phyloP scores from a whole-genome alignment of 768 basidiomycete genomes.

The Hydnum rufescens region DNA sequence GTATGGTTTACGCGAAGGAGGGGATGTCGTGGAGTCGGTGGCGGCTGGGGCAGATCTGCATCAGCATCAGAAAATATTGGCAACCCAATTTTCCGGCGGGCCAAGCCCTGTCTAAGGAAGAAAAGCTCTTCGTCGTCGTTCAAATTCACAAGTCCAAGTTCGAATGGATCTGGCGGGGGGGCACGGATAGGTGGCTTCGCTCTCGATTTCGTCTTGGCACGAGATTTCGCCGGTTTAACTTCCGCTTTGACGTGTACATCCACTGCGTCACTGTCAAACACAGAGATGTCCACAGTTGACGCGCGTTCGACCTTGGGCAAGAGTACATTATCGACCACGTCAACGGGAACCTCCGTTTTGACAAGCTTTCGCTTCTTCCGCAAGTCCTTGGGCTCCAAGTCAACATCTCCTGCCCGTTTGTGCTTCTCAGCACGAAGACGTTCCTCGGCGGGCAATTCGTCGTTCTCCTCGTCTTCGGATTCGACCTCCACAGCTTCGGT shows the following conservation, averaged over 20 bases:
- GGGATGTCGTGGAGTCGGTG: constrained; percentile 15
- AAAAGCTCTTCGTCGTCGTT: constrained; percentile 77
- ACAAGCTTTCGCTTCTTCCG: constrained; percentile 9
- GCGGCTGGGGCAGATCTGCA: constrained; percentile 22
- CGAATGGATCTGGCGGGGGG: constrained; percentile 1
- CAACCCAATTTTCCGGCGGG: constrained; percentile 17
- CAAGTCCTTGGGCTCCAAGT: background rate
- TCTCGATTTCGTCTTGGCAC: constrained; percentile 18
- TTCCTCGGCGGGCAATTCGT: background rate
- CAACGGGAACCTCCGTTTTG: constrained; percentile 1
- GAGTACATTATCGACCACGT: background rate
- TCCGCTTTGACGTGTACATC: background rate
- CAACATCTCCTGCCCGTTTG: background rate
- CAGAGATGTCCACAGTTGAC: background rate
- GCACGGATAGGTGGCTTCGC: constrained; percentile 14
- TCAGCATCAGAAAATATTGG: constrained; percentile 12
- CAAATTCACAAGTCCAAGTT: constrained; percentile 20
- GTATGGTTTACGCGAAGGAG: constrained; percentile 52
- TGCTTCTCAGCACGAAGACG: background rate
- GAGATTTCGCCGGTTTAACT: background rate
- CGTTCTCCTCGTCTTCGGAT: constrained; percentile 41
- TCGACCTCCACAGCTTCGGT: constrained; percentile 26
- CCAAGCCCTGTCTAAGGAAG: constrained; percentile 43
- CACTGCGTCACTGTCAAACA: background rate
- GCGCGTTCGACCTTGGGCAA: background rate